phyloP scores from a whole-genome alignment of 139 green algal genomes.

The Coelastrella sp. region DNA sequence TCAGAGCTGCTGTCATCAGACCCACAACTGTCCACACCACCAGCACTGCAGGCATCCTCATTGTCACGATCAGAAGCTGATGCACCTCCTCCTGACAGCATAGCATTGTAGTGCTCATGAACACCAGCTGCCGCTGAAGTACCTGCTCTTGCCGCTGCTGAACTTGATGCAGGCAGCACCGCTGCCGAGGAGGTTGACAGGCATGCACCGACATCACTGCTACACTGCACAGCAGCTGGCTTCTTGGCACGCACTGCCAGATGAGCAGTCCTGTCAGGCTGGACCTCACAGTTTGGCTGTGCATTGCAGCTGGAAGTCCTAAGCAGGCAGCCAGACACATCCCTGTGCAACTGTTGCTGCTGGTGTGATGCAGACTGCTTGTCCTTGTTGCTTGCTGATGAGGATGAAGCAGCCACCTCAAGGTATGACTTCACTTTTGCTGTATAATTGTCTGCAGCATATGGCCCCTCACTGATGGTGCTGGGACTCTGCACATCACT shows the following conservation, averaged over 20 bases:
- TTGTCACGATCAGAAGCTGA: neutral
- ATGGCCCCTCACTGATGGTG: neutral
- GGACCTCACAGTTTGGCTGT: too few species aligned
- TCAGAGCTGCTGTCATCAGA: conserved; percentile 26
- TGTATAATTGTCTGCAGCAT: neutral
- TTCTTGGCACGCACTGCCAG: too few species aligned
- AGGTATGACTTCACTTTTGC: neutral
- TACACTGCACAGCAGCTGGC: neutral
- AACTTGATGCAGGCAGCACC: neutral
- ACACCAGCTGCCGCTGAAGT: neutral
- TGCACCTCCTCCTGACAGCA: neutral
- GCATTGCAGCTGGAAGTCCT: neutral
- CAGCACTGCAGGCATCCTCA: conserved; percentile 25
- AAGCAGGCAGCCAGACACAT: neutral
- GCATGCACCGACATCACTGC: neutral
- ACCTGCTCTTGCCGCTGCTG: neutral
- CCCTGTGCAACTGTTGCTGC: neutral
- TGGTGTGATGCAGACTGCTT: neutral
- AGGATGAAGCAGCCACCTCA: neutral
- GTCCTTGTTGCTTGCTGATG: neutral
- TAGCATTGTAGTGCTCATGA: neutral
- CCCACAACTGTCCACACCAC: conserved; percentile 16
- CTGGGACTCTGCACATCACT: too few species aligned
- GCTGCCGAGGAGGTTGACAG: neutral
- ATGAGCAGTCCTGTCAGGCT: too few species aligned